Evolutionary conservation across 257 asterid species (phyloP).

Genomic region (Scutellaria barbata): DNA sequence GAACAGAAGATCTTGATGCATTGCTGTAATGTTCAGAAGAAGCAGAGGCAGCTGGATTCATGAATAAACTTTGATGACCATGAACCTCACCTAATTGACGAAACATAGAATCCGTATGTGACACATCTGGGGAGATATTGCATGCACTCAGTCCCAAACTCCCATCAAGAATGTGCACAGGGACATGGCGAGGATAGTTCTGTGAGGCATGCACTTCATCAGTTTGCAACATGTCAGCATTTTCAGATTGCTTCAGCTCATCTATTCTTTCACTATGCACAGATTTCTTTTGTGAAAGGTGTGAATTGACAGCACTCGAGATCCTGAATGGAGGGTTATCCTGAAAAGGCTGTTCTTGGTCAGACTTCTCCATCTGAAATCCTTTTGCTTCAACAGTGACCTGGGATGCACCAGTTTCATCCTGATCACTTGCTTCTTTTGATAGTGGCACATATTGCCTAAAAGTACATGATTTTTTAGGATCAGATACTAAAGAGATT

Average conservation of each 20-base stretch:
- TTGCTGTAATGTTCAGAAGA: constrained; percentile 54
- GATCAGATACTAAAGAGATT: constrained; percentile 40
- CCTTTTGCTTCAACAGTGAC: constrained; percentile 58
- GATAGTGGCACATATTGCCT: constrained; percentile 58
- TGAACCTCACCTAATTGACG: constrained; percentile 54
- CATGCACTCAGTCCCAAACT: constrained; percentile 47
- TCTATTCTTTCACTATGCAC: constrained; percentile 37
- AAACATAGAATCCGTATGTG: constrained; percentile 46
- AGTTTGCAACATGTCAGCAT: constrained; percentile 39
- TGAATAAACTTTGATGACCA: constrained; percentile 48
- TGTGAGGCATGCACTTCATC: constrained; percentile 52
- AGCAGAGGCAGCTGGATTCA: constrained; percentile 54
- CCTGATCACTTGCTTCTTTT: constrained; percentile 49
- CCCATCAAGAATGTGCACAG: constrained; percentile 91
- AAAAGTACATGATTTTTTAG: constrained; percentile 48
- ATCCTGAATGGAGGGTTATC: constrained; percentile 45
- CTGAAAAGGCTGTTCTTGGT: constrained; percentile 45
- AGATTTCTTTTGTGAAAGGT: constrained; percentile 45
- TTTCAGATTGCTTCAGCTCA: constrained; percentile 50
- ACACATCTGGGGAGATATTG: constrained; percentile 41
- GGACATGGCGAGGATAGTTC: constrained; percentile 75
- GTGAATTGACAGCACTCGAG: constrained; percentile 42
- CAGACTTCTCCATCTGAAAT: constrained; percentile 45
- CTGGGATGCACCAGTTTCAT: constrained; percentile 55
- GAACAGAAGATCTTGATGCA: constrained; percentile 58